Evolutionary conservation across 345 rosid species (phyloP).

Genomic region (Citrus trifoliata): DNA sequence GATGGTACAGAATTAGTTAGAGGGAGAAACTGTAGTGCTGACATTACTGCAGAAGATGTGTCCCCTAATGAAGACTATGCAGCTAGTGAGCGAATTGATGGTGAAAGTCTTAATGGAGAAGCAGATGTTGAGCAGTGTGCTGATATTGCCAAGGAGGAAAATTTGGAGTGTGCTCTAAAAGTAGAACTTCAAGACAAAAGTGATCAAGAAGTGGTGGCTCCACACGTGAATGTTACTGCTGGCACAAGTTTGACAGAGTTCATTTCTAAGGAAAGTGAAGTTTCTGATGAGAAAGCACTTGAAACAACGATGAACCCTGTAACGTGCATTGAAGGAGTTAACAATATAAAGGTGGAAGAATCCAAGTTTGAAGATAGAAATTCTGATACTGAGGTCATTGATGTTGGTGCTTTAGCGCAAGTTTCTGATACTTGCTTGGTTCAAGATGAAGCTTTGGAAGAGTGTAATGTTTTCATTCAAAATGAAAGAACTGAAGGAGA

Average conservation of each 20-base stretch:
- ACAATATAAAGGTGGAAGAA: neutral
- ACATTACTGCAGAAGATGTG: neutral
- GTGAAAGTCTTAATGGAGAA: neutral
- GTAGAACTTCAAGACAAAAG: slow-evolving; percentile 1
- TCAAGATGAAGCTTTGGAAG: neutral
- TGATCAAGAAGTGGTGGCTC: slow-evolving; percentile 6
- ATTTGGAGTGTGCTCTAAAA: neutral
- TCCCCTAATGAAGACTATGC: neutral
- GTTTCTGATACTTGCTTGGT: neutral
- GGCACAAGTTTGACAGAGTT: slow-evolving; percentile 2
- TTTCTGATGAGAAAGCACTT: neutral
- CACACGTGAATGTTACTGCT: slow-evolving; percentile 1
- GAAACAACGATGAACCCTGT: neutral
- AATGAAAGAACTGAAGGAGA: neutral
- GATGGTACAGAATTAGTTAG: slow-evolving; percentile 1
- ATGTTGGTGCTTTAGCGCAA: neutral
- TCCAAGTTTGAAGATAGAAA: neutral
- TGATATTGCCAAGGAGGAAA: slow-evolving; percentile 5
- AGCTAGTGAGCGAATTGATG: neutral
- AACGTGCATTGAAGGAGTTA: neutral
- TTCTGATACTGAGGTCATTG: neutral
- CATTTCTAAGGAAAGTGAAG: slow-evolving; percentile 1
- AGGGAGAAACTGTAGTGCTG: neutral
- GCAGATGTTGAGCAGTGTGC: slow-evolving; percentile 8
- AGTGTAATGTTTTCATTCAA: neutral